Percentiles rank a stretch among this genome's conserved stretches.
Evolutionary conservation across 768 basidiomycete genomes (phyloP).

Genomic region (Rhodocollybia butyracea): DNA sequence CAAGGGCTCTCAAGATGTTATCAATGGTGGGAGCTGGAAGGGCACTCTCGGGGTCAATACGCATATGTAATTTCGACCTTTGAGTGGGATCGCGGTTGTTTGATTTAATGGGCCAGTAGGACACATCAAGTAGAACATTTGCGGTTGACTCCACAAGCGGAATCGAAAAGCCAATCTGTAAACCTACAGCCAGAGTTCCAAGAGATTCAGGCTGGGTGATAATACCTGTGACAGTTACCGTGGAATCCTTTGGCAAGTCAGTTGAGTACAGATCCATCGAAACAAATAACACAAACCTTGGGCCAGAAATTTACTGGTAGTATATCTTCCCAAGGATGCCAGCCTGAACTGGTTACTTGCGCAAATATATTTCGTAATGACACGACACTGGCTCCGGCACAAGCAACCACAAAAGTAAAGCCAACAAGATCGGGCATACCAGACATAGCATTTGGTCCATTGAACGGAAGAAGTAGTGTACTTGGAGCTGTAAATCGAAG

Average conservation of each 20-base stretch:
- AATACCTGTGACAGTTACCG: neutral
- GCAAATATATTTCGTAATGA: neutral
- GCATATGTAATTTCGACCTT: neutral
- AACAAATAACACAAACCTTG: neutral
- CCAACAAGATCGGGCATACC: neutral
- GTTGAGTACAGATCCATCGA: neutral
- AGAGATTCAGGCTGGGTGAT: neutral
- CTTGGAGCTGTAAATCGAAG: neutral
- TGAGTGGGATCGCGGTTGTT: neutral
- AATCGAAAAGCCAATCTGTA: neutral
- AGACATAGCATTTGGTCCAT: neutral
- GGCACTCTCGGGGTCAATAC: neutral
- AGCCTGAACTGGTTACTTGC: neutral
- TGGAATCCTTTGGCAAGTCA: neutral
- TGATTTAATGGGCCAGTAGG: neutral
- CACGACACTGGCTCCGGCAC: neutral
- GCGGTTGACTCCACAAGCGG: neutral
- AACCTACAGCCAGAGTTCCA: neutral
- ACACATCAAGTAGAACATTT: neutral
- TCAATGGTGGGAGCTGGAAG: neutral
- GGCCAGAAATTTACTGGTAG: neutral
- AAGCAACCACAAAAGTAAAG: neutral
- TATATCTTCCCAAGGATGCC: neutral
- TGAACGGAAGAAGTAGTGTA: neutral
- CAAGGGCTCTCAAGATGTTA: neutral